These are phyloP conservation scores for Metschnikowia proteae DNA, from an alignment of 805 yeast species.

Conservation along the genomic window DNA sequence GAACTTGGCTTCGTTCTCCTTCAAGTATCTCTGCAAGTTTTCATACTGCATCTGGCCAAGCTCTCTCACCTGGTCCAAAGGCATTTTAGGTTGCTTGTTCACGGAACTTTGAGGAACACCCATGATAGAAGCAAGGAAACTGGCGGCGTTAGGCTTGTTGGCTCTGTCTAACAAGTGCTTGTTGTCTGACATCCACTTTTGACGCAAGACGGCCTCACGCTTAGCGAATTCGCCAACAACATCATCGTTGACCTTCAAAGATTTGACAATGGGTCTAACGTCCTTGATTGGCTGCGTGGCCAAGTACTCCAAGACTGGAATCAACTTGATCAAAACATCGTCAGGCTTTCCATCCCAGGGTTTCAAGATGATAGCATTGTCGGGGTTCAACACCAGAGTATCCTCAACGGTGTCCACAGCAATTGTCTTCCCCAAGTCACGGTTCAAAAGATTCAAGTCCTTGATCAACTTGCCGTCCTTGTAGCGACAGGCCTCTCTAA, in stretches of 20 bases:
- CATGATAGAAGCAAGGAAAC: slow-evolving; percentile 56
- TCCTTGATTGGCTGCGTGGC: slow-evolving; percentile 86
- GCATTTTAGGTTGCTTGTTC: slow-evolving; percentile 62
- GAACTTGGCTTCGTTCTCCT: slow-evolving; percentile 59
- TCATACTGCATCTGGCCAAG: slow-evolving; percentile 89
- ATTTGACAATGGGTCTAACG: slow-evolving; percentile 79
- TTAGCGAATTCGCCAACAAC: slow-evolving; percentile 76
- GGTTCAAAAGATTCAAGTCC: slow-evolving; percentile 84
- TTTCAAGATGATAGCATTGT: slow-evolving; percentile 81
- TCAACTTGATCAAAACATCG: slow-evolving; percentile 72
- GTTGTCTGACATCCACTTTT: slow-evolving; percentile 59
- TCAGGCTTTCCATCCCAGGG: slow-evolving; percentile 87
- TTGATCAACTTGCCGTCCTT: slow-evolving; percentile 86
- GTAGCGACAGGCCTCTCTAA: slow-evolving; percentile 86
- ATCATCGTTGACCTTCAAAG: slow-evolving; percentile 62
- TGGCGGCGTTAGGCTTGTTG: slow-evolving; percentile 40
- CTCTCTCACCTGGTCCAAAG: slow-evolving; percentile 84
- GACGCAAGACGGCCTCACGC: slow-evolving; percentile 74
- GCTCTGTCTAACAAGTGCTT: slow-evolving; percentile 30
- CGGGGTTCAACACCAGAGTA: slow-evolving; percentile 79
- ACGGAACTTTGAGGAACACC: slow-evolving; percentile 53
- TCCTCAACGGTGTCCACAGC: slow-evolving; percentile 75
- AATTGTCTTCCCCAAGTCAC: slow-evolving; percentile 80
- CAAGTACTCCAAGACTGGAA: slow-evolving; percentile 90
- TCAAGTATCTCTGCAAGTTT: slow-evolving; percentile 62